These are phyloP conservation scores for Lachnellula subtilissima DNA, from an alignment of 2,329 filamentous ascomycete species.

Conservation along the genomic window DNA sequence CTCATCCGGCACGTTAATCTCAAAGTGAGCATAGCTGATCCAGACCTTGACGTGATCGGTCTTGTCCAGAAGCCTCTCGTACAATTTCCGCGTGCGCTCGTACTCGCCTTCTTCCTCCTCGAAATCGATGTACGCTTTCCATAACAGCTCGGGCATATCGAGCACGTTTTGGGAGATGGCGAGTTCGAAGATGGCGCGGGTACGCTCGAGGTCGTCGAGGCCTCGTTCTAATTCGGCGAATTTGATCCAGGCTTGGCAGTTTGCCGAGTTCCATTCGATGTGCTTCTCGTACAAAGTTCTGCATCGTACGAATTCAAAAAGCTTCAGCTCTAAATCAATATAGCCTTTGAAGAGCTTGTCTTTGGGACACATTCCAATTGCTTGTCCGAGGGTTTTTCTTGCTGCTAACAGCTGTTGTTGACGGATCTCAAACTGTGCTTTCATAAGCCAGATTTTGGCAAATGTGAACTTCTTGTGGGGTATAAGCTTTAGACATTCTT, in stretches of 20 bases:
- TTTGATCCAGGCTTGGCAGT: conserved; percentile 92
- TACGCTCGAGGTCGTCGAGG: conserved; percentile 82
- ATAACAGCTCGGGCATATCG: conserved; percentile 96
- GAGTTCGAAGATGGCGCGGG: conserved; percentile 86
- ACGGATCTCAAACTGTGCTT: conserved; percentile 88
- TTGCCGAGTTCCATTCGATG: conserved; percentile 84
- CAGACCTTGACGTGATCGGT: conserved; percentile 99
- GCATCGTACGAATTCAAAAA: conserved; percentile 92
- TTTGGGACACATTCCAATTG: conserved; percentile 93
- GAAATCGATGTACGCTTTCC: conserved; percentile 98
- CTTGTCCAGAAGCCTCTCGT: conserved; percentile 87
- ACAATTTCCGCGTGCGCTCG: conserved; percentile 72
- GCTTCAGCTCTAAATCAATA: conserved; percentile 83
- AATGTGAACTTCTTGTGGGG: conserved; percentile 98
- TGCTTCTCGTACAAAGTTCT: conserved; percentile 91
- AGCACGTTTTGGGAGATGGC: conserved; percentile 76
- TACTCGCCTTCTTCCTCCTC: conserved; percentile 95
- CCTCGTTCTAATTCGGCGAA: conserved; percentile 92
- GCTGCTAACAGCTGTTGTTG: conserved; percentile 76
- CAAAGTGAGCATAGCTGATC: conserved; percentile 98
- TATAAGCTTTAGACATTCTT: conserved; percentile 78
- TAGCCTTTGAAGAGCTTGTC: conserved; percentile 94
- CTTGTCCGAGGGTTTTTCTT: conserved; percentile 82
- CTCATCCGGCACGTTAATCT: conserved; percentile 84
- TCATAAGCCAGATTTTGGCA: conserved; percentile 91